Percentiles rank a stretch among this genome's conserved stretches.
Conservation (phyloP, 805 yeast genomes). For the Lachancea dasiensis region DNA sequence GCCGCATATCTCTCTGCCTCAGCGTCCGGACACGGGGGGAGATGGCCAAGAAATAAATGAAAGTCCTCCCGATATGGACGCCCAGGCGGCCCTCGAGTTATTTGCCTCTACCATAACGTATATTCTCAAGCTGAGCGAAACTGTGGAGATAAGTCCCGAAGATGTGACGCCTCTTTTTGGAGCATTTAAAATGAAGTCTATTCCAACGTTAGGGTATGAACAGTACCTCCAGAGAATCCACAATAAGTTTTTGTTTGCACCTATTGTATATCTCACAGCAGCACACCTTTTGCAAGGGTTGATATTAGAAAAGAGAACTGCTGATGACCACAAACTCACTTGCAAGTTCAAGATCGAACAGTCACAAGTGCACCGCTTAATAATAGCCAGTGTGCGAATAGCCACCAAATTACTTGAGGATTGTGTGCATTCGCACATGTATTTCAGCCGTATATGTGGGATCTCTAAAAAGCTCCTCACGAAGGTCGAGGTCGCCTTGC, state of each 20-base stretch:
- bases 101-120: slow-evolving; percentile 3
- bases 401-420: slow-evolving; percentile 47
- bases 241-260: slow-evolving; percentile 26
- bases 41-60: not conserved
- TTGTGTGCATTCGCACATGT: slow-evolving; percentile 38
- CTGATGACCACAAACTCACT: slow-evolving; percentile 5
- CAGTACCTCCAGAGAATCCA: slow-evolving; percentile 26
- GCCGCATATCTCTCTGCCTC: not conserved
- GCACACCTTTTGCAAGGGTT: slow-evolving; percentile 22
- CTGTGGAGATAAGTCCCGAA: not conserved
- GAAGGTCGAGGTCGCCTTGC: slow-evolving; percentile 23
- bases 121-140: slow-evolving; percentile 2
- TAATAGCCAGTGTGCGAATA: slow-evolving; percentile 40
- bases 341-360: slow-evolving; percentile 30
- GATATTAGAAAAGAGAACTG: slow-evolving; percentile 13
- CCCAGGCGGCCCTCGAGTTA: slow-evolving; percentile 6
- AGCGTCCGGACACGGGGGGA: not conserved
- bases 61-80: slow-evolving; percentile 5
- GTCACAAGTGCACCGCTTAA: slow-evolving; percentile 38
- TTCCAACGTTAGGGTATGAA: slow-evolving; percentile 23
- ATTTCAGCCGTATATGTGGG: slow-evolving; percentile 45
- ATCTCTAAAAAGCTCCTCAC: slow-evolving; percentile 31
- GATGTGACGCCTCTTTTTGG: not conserved
- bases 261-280: slow-evolving; percentile 25
- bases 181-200: slow-evolving; percentile 26